Conservation (phyloP, 2,329 filamentous ascomycete species). For the Talaromyces atroroseus region DNA sequence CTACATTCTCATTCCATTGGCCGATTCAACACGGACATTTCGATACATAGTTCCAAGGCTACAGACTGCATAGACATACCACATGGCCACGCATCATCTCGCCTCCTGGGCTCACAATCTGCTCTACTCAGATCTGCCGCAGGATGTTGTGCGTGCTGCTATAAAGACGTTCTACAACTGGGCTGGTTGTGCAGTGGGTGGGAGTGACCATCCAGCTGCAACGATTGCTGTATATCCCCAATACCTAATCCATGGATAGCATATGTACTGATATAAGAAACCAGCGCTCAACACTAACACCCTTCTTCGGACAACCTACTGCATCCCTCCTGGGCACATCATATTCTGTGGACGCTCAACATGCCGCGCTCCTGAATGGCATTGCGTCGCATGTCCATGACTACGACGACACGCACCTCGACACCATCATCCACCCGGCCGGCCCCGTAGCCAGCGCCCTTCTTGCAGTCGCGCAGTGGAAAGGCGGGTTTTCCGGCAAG, state of each 20-base stretch:
- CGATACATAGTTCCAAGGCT: too few relatives aligned
- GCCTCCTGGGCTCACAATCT: background rate
- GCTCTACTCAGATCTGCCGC: background rate
- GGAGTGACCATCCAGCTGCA: slow-evolving; percentile 44
- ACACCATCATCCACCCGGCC: slow-evolving; percentile 52
- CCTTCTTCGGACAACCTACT: slow-evolving; percentile 35
- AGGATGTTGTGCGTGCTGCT: slow-evolving; percentile 38
- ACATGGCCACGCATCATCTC: background rate
- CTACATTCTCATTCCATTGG: too few relatives aligned
- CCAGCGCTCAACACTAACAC: slow-evolving; percentile 21
- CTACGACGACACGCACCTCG: slow-evolving; percentile 54
- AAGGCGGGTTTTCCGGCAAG: slow-evolving; percentile 35
- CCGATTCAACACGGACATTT: too few relatives aligned
- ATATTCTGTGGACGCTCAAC: slow-evolving; percentile 38
- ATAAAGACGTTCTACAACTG: slow-evolving; percentile 50
- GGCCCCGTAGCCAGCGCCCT: slow-evolving; percentile 49
- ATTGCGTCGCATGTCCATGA: slow-evolving; percentile 53
- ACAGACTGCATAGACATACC: background rate
- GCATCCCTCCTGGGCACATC: slow-evolving; percentile 31
- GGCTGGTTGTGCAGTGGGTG: slow-evolving; percentile 50
- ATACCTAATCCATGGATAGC: background rate
- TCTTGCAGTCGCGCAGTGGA: slow-evolving; percentile 37
- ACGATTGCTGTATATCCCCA: slow-evolving; percentile 26
- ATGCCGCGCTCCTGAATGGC: slow-evolving; percentile 50
- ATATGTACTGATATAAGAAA: background rate